A percentile compares a stretch with the other conserved stretches of the same genome.
Conservation (phyloP, 2,329 filamentous ascomycete species). For the Mycosphaerelloides madeirae region DNA sequence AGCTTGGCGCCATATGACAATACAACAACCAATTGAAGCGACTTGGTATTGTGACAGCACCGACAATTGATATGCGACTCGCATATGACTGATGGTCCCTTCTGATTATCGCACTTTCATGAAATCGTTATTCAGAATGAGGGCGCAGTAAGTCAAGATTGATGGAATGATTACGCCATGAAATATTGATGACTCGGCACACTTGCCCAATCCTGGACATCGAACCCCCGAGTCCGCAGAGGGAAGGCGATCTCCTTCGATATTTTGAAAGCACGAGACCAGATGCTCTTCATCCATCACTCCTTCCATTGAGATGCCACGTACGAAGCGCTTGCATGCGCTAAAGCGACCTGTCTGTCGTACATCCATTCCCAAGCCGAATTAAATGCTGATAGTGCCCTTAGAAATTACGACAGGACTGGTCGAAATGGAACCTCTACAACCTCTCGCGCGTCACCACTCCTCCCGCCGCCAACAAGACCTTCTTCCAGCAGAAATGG, state of each 20-base stretch:
- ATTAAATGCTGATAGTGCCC: conserved; percentile 8
- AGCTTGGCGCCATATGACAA: too few relatives aligned
- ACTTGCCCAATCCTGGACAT: background rate
- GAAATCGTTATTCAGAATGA: too few relatives aligned
- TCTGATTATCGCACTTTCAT: too few relatives aligned
- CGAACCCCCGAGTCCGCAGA: conserved; percentile 2
- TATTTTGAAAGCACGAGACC: background rate
- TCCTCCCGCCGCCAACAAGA: conserved; percentile 48
- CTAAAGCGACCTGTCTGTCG: conserved; percentile 45
- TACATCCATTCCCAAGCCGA: background rate
- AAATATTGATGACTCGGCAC: conserved; percentile 1
- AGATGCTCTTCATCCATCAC: background rate
- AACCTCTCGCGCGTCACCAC: conserved; percentile 62
- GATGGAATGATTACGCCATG: too few relatives aligned
- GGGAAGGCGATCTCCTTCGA: too few relatives aligned
- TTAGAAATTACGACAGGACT: conserved; percentile 90
- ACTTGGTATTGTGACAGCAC: too few relatives aligned
- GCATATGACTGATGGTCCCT: too few relatives aligned
- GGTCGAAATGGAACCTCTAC: conserved; percentile 97
- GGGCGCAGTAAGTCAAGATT: too few relatives aligned
- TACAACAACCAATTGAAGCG: too few relatives aligned
- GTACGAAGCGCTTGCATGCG: conserved; percentile 55
- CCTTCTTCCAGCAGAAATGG: conserved; percentile 99
- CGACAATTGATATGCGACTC: too few relatives aligned
- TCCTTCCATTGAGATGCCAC: conserved; percentile 20